Evolutionary conservation across 441 rosid species (phyloP).

Genomic region (Codiaeum variegatum): DNA sequence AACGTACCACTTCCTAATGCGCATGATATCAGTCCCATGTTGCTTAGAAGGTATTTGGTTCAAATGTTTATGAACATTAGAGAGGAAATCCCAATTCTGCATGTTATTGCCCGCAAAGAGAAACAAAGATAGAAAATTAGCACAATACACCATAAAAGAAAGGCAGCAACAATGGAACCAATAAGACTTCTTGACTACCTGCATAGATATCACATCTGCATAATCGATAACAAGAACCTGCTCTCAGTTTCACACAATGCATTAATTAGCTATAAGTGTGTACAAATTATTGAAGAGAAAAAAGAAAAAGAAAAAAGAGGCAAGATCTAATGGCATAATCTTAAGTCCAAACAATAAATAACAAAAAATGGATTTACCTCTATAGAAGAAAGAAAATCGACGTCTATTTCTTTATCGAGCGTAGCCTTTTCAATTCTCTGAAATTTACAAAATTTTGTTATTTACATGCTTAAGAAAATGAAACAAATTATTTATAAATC

Average conservation of each 20-base stretch:
- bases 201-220: constrained; percentile 90
- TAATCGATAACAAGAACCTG: constrained; percentile 93
- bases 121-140: background rate
- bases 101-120: constrained; percentile 25
- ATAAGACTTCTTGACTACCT: constrained; percentile 47
- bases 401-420: constrained; percentile 61
- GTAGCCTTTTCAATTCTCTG: constrained; percentile 76
- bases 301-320: background rate
- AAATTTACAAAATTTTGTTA: constrained; percentile 19
- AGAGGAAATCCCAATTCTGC: constrained; percentile 83
- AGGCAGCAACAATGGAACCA: constrained; percentile 15
- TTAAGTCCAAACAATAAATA: constrained; percentile 7
- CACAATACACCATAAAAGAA: constrained; percentile 14
- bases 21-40: constrained; percentile 86
- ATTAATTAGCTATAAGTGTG: constrained; percentile 18
- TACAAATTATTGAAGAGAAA: background rate
- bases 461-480: constrained; percentile 10
- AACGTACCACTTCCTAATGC: constrained; percentile 77
- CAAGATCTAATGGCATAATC: constrained; percentile 3
- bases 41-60: constrained; percentile 74
- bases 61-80: constrained; percentile 55
- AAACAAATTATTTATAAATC: background rate
- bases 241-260: constrained; percentile 22
- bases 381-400: constrained; percentile 88
- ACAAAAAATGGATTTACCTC: constrained; percentile 50